phyloP scores from a whole-genome alignment of 768 basidiomycete species.

The Auriscalpium vulgare region DNA sequence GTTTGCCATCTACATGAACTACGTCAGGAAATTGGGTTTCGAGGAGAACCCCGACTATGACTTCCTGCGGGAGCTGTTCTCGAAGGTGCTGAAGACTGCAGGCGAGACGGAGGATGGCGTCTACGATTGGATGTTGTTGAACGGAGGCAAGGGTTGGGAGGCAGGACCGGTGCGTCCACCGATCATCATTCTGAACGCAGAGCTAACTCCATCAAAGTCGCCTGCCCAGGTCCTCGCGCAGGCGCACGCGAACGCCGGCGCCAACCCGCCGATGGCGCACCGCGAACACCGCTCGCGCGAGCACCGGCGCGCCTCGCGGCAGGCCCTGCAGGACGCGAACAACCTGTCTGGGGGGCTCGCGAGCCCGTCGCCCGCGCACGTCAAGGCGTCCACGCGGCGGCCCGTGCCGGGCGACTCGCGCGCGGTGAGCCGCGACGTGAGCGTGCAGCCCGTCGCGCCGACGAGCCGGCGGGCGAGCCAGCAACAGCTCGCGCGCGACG shows the following conservation, averaged over 20 bases:
- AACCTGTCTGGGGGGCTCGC: constrained; percentile 48
- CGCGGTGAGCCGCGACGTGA: constrained; percentile 41
- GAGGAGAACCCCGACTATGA: constrained; percentile 98
- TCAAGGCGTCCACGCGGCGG: constrained; percentile 49
- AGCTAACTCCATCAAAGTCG: constrained; percentile 24
- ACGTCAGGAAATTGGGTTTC: constrained; percentile 96
- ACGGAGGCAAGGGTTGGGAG: constrained; percentile 95
- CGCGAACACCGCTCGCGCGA: constrained; percentile 38
- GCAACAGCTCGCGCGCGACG: constrained; percentile 29
- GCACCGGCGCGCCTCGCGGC: constrained; percentile 45
- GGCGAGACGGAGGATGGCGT: constrained; percentile 88
- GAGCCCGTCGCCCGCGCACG: constrained; percentile 57
- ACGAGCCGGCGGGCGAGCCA: constrained; percentile 63
- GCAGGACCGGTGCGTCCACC: constrained; percentile 58
- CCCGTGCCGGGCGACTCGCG: constrained; percentile 40
- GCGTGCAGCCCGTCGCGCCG: constrained; percentile 62
- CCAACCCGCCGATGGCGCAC: constrained; percentile 43
- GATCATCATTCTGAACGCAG: not conserved
- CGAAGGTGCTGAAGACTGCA: constrained; percentile 80
- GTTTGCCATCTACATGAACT: constrained; percentile 98
- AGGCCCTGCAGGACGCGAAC: constrained; percentile 42
- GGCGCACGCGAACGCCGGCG: constrained; percentile 46
- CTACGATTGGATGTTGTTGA: constrained; percentile 96
- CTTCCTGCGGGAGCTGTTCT: constrained; percentile 90
- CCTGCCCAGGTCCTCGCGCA: constrained; percentile 37